Percentiles rank a stretch among this genome's conserved stretches.
phyloP scores from a whole-genome alignment of 257 asterid genomes.

The Solanum pennellii region DNA sequence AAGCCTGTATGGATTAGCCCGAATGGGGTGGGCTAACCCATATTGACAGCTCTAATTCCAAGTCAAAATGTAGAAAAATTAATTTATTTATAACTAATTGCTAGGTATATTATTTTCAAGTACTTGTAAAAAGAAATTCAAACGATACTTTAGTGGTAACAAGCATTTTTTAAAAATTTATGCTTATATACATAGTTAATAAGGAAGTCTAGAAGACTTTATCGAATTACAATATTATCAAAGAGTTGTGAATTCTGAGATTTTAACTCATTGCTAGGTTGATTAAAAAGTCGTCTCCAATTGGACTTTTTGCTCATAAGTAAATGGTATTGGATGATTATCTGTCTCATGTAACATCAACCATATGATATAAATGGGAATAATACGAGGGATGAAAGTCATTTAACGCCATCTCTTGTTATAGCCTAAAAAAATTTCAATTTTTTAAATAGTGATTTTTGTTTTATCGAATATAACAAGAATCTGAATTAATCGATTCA shows the following conservation, averaged over 20 bases:
- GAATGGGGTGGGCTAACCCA: accelerated
- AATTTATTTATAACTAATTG: too few species aligned
- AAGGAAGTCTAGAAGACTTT: neutral
- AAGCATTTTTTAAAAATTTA: neutral
- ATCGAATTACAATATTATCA: neutral
- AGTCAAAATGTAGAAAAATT: neutral
- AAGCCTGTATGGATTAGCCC: too few species aligned
- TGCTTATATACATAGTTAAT: neutral
- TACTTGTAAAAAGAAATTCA: neutral
- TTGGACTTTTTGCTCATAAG: neutral
- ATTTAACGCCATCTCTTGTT: neutral
- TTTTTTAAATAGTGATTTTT: too few species aligned
- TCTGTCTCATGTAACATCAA: neutral
- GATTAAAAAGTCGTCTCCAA: neutral
- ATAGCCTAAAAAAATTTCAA: neutral
- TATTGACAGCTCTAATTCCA: neutral
- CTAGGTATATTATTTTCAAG: neutral
- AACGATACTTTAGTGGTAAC: neutral
- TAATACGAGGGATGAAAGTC: neutral
- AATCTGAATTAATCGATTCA: neutral
- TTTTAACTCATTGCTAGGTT: neutral
- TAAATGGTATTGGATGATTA: neutral
- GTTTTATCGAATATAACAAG: too few species aligned
- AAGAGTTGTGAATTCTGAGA: neutral
- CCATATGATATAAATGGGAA: neutral